These are phyloP conservation scores for Fusarium marasasianum DNA, from an alignment of 2,329 filamentous ascomycete genomes.

Conservation along the genomic window DNA sequence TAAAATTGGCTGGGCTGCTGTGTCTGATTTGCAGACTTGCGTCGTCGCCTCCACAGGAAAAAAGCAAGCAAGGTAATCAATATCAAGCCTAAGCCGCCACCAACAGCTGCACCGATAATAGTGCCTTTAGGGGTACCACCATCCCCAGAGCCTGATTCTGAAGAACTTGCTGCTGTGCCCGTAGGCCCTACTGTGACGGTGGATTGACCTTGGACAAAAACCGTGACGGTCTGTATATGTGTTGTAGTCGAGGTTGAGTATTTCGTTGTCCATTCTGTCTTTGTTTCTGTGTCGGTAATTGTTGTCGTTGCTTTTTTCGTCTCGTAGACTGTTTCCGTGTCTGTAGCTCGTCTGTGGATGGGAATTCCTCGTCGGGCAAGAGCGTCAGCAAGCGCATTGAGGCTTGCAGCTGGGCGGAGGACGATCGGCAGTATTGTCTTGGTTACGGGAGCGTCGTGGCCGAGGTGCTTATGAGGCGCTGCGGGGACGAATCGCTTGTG, in stretches of 20 bases:
- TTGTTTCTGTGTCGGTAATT: background rate
- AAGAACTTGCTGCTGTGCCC: background rate
- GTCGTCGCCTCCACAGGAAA: background rate
- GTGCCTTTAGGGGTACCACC: background rate
- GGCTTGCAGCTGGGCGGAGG: background rate
- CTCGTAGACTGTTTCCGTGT: background rate
- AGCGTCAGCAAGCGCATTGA: background rate
- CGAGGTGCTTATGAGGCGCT: background rate
- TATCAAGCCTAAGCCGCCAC: background rate
- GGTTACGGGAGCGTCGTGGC: accelerated
- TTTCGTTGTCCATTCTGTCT: background rate
- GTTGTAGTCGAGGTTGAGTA: background rate
- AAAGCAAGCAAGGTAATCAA: background rate
- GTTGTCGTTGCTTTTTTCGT: background rate
- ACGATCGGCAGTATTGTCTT: background rate
- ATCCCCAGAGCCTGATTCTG: background rate
- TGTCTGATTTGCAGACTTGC: background rate
- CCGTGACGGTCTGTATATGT: background rate
- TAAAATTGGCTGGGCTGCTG: background rate
- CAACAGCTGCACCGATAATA: background rate
- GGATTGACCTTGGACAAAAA: background rate
- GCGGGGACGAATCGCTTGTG: background rate
- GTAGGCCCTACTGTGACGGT: background rate
- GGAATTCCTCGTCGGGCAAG: background rate
- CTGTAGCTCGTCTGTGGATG: background rate